A percentile compares a stretch with the other conserved stretches of the same genome.
phyloP scores from a whole-genome alignment of 768 basidiomycete genomes.

The Leccinum truebloodii region DNA sequence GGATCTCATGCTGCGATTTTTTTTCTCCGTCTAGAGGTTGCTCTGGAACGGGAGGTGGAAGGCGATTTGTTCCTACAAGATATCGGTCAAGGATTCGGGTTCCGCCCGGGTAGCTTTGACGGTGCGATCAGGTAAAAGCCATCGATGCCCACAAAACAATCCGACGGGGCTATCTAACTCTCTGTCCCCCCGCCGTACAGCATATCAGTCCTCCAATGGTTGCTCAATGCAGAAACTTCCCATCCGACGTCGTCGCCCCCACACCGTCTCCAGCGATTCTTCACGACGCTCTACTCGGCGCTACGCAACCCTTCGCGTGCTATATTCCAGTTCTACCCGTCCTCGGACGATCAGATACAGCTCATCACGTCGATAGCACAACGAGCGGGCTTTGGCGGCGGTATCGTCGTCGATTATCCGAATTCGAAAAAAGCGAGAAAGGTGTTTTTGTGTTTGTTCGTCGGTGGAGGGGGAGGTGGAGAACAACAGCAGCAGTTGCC shows the following conservation, averaged over 20 bases:
- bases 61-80: constrained; percentile 97
- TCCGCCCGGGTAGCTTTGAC: constrained; percentile 95
- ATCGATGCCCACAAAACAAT: background rate
- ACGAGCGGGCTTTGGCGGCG: constrained; percentile 95
- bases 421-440: constrained; percentile 96
- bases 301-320: constrained; percentile 85
- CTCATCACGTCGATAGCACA: constrained; percentile 92
- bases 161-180: background rate
- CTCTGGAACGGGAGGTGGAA: constrained; percentile 91
- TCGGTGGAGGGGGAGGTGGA: constrained; percentile 68
- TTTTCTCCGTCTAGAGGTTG: constrained; percentile 60
- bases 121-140: constrained; percentile 84
- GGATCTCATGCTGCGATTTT: background rate
- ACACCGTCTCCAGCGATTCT: constrained; percentile 83
- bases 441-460: constrained; percentile 90
- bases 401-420: constrained; percentile 95
- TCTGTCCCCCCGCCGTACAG: constrained; percentile 40
- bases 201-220: constrained; percentile 98
- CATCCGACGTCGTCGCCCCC: constrained; percentile 88
- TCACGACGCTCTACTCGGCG: constrained; percentile 87
- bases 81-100: constrained; percentile 97
- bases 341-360: constrained; percentile 95
- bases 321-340: constrained; percentile 93
- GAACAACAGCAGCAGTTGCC: constrained; percentile 72
- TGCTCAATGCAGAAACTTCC: constrained; percentile 94